Conservation (phyloP, 2,329 filamentous ascomycete species). For the Ascochyta viciae-villosae region DNA sequence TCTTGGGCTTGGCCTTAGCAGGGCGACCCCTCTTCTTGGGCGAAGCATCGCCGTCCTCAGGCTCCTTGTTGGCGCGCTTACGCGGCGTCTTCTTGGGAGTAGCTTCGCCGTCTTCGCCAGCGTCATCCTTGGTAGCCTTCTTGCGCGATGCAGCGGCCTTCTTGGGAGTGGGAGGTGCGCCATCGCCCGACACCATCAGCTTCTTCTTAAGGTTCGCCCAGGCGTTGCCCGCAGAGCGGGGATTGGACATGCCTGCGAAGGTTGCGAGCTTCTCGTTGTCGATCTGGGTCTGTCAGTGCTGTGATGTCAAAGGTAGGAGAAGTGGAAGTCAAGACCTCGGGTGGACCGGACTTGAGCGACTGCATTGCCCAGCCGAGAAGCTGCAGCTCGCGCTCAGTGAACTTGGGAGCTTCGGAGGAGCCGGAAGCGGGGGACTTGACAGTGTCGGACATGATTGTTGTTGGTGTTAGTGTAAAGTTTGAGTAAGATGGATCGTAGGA, state of each 20-base stretch:
- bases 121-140: slow-evolving; percentile 22
- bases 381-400: slow-evolving; percentile 47
- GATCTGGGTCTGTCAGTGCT: slow-evolving; percentile 34
- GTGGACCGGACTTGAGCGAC: slow-evolving; percentile 47
- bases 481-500: background rate
- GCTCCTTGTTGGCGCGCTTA: slow-evolving; percentile 43
- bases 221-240: slow-evolving; percentile 47
- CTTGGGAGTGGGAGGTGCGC: slow-evolving; percentile 27
- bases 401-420: slow-evolving; percentile 20
- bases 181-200: slow-evolving; percentile 27
- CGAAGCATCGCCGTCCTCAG: slow-evolving; percentile 32
- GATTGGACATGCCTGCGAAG: slow-evolving; percentile 47
- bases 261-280: slow-evolving; percentile 47
- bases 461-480: background rate
- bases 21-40: slow-evolving; percentile 44
- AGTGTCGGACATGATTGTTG: slow-evolving; percentile 37
- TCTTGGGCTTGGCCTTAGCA: slow-evolving; percentile 31
- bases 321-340: slow-evolving; percentile 32
- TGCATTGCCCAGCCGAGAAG: slow-evolving; percentile 47
- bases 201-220: slow-evolving; percentile 47
- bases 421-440: slow-evolving; percentile 16
- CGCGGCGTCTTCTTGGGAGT: slow-evolving; percentile 39
- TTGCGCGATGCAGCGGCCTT: slow-evolving; percentile 26
- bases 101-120: slow-evolving; percentile 19
- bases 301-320: background rate